Evolutionary conservation across 1,139 yeast genomes (phyloP).

Genomic region (Debaryomyces subglobosus): DNA sequence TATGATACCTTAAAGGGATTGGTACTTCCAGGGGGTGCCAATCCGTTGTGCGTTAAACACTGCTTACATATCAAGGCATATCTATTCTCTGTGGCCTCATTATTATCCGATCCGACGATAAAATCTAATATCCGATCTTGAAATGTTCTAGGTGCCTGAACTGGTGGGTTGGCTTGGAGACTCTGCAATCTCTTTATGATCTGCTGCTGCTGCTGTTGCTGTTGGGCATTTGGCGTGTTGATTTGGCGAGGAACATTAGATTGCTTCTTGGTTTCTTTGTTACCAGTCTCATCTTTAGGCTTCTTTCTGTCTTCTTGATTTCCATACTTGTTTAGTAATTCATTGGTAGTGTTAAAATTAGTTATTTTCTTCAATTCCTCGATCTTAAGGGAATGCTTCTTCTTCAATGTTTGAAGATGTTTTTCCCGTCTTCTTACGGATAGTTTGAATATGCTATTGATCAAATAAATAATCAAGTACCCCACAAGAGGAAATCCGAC

Average conservation of each 20-base stretch:
- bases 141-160: constrained; percentile 22
- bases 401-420: constrained; percentile 34
- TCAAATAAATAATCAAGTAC: constrained; percentile 22
- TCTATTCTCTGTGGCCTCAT: constrained; percentile 60
- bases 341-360: constrained; percentile 75
- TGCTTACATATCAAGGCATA: constrained; percentile 73
- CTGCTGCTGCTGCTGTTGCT: constrained; percentile 7
- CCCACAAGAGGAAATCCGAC: constrained; percentile 34
- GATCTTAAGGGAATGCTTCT: constrained; percentile 61
- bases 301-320: constrained; percentile 35
- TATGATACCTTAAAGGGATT: constrained; percentile 60
- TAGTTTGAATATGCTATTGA: constrained; percentile 27
- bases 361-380: constrained; percentile 78
- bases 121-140: constrained; percentile 54
- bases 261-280: background rate
- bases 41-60: constrained; percentile 75
- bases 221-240: background rate
- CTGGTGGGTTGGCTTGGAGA: constrained; percentile 8
- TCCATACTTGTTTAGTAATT: constrained; percentile 68
- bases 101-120: constrained; percentile 73
- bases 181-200: background rate
- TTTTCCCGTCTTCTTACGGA: constrained; percentile 26
- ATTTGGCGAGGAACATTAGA: background rate
- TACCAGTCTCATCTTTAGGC: background rate
- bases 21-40: constrained; percentile 72